Base-by-base conservation (phyloP, 1,284 basidiomycete genomes). In the Omphalotus olearius region DNA sequence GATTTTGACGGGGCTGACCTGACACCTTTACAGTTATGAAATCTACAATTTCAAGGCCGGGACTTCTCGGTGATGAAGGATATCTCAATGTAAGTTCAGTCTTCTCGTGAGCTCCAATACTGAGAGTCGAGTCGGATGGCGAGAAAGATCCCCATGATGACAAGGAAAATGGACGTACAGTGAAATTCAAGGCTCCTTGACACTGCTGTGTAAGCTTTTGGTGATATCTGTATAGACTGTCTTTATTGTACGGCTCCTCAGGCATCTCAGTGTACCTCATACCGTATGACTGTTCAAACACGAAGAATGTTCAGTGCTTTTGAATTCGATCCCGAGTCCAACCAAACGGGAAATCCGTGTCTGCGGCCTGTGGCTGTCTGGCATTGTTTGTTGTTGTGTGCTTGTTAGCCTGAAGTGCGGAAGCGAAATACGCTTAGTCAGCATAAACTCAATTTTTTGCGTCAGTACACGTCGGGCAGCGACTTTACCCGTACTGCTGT, bases 1-100 rank as follows among this genome's bases (percentile, higher is more conserved):
- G 9, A 18, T 14, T 5, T 30, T 26, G 20, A 18, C 37, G 9
- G 17, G n/a, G 18, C 9, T 13, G n/a, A 14, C 49, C 18, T 47
- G 17, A 47, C 33, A 23, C 23, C 36, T 26, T 20, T 4, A 11
- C 47, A 62, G 58, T 1, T 62, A 62, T 16, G 59, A 62, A 37
- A 51, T 62, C 30, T 61, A 61, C 33, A 56, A 20, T 33, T 45
- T 45, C 9, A 52, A 50, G 23, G 52, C 51, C 43, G 59, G 59
- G 7, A 45, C 50, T 50, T 16, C 30, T 56, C 1, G 52, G 56
- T 35, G 59, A 62, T 37, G 59, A 57, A 25, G 57, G 58, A 30
- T 61, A 54, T 45, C 46, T 57, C 3, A 56, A 44, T 44, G 42
- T 44, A 18, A n/a, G 37, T 57, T n/a, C n/a, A n/a, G n/a, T n/a